phyloP scores from a whole-genome alignment of 2,329 filamentous ascomycete genomes.

The Fusarium nurragi region DNA sequence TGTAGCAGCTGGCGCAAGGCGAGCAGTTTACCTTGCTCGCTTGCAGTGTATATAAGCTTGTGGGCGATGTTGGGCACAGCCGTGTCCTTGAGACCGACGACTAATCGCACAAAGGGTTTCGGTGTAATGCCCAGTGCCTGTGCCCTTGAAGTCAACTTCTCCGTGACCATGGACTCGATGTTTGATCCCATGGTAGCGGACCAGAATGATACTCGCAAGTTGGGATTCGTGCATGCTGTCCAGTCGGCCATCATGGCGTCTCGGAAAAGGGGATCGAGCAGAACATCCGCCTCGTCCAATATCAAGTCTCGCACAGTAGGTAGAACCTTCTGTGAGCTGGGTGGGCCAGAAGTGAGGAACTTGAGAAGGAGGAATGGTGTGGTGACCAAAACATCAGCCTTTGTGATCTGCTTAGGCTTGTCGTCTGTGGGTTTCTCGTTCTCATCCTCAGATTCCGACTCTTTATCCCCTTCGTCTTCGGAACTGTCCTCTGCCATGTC shows the following conservation, averaged over 20 bases:
- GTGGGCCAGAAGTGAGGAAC: conserved; percentile 64
- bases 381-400: conserved; percentile 54
- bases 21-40: conserved; percentile 91
- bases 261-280: conserved; percentile 89
- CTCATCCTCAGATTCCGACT: conserved; percentile 51
- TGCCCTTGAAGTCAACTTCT: conserved; percentile 69
- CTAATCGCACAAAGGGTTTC: conserved; percentile 77
- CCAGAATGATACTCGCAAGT: conserved; percentile 85
- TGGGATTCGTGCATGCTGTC: conserved; percentile 76
- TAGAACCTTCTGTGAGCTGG: conserved; percentile 60
- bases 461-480: conserved; percentile 52
- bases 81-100: conserved; percentile 96
- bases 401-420: conserved; percentile 46
- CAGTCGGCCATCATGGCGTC: conserved; percentile 88
- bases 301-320: conserved; percentile 78
- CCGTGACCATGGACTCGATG: conserved; percentile 80
- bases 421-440: conserved; percentile 35
- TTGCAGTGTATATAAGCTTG: conserved; percentile 88
- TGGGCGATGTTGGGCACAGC: conserved; percentile 93
- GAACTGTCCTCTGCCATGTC: conserved; percentile 52
- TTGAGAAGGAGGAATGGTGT: conserved; percentile 74
- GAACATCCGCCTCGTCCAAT: conserved; percentile 93
- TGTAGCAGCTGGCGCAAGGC: conserved; percentile 89
- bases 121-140: conserved; percentile 49
- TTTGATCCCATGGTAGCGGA: conserved; percentile 97